Conservation (phyloP, 2,329 filamentous ascomycete genomes). For the Neocucurbitaria cava region DNA sequence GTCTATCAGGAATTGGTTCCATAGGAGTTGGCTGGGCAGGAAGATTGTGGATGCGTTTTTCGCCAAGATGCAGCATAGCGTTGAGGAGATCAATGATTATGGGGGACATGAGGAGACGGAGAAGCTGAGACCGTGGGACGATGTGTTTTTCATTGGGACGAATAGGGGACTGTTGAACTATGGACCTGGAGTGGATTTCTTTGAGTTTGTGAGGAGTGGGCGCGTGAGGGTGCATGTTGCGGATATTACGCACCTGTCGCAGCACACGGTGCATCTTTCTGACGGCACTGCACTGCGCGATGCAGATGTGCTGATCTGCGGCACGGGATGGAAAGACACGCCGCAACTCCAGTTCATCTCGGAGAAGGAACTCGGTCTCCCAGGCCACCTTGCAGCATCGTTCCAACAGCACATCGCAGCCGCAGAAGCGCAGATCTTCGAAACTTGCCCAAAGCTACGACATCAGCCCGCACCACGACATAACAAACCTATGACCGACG, state of each 20-base stretch:
- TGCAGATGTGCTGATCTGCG: slow-evolving; percentile 61
- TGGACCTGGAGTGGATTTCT: slow-evolving; percentile 62
- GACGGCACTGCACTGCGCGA: slow-evolving; percentile 53
- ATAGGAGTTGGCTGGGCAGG: slow-evolving; percentile 63
- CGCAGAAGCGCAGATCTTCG: slow-evolving; percentile 61
- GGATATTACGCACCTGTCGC: slow-evolving; percentile 60
- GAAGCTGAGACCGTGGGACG: slow-evolving; percentile 52
- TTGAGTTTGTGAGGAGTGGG: slow-evolving; percentile 62
- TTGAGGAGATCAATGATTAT: slow-evolving; percentile 55
- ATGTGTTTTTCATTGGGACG: slow-evolving; percentile 61
- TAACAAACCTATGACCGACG: slow-evolving; percentile 12
- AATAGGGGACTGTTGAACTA: slow-evolving; percentile 68
- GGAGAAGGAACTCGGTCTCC: slow-evolving; percentile 32
- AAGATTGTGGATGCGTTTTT: slow-evolving; percentile 64
- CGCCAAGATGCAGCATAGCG: slow-evolving; percentile 60
- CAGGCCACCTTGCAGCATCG: slow-evolving; percentile 15
- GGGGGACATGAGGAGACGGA: slow-evolving; percentile 49
- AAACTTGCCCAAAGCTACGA: slow-evolving; percentile 60
- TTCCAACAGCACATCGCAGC: slow-evolving; percentile 15
- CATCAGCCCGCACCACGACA: slow-evolving; percentile 54
- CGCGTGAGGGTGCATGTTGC: slow-evolving; percentile 63
- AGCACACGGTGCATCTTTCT: slow-evolving; percentile 57
- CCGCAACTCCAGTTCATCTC: slow-evolving; percentile 61
- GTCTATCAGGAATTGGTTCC: slow-evolving; percentile 62
- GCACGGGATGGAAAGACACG: slow-evolving; percentile 64